phyloP scores from a whole-genome alignment of 306 rosid species.

The Neltuma alba region DNA sequence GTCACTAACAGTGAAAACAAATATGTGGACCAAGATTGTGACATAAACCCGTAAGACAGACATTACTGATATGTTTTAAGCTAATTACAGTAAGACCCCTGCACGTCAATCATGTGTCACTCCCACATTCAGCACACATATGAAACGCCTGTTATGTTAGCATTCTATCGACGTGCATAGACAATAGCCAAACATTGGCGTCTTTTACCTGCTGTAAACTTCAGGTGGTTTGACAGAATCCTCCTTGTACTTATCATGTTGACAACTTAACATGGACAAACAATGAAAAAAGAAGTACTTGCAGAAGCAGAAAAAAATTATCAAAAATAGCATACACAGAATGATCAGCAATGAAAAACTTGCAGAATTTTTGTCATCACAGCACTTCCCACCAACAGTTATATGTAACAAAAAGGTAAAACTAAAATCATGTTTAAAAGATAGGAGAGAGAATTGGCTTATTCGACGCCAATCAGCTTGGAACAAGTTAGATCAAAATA shows the following conservation, averaged over 20 bases:
- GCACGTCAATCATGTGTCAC: too few relatives aligned
- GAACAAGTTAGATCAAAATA: neutral
- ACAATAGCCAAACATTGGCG: neutral
- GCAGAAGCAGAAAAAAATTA: conserved; percentile 5
- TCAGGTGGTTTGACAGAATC: neutral
- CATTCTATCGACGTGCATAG: neutral
- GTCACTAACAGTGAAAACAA: neutral
- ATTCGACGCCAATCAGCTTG: neutral
- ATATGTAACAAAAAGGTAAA: neutral
- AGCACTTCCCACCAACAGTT: neutral
- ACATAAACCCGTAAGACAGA: neutral
- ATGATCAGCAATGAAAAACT: neutral
- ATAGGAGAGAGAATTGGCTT: neutral
- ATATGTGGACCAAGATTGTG: neutral
- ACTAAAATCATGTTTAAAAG: neutral
- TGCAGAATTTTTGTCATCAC: neutral
- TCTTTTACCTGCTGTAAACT: neutral
- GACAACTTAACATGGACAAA: neutral
- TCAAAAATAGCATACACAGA: neutral
- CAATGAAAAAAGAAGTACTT: neutral
- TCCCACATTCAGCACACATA: neutral
- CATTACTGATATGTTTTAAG: neutral
- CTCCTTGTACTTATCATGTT: neutral
- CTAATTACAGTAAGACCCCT: neutral
- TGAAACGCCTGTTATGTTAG: neutral